Base-by-base conservation (phyloP, 371 early-diverging fungal species). In the Capniomyces stellatus region DNA sequence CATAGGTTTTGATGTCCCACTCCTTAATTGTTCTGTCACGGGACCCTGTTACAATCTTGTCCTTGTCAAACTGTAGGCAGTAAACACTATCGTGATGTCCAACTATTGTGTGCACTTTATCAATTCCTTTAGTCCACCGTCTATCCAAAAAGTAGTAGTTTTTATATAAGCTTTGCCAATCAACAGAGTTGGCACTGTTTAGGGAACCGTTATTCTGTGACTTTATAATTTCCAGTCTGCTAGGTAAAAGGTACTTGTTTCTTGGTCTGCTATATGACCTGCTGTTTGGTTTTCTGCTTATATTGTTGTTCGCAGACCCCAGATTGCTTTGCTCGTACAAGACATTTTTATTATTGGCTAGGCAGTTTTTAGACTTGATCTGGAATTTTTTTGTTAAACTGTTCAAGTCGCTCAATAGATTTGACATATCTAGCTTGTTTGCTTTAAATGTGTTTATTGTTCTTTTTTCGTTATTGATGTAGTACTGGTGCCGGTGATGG, bases 21-120 rank as follows among this genome's bases (percentile, higher is more conserved):
- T 87, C 66, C 54, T 81, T 81, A 54, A 95, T 77, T 3, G 88
- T 83, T 28, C 78, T 72, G 71, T 99, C 99, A 50, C 93, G 79
- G 12, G 92, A 92, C 10, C 97, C 96, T 0, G 89, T 87, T 18
- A 93, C 78, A 30, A 96, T 75, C 49, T 77, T 77, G 29, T 82
- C 58, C 27, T 73, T 67, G 61, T 90, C 89, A 61, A 84, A 87
- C 61, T 91, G 96, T 23, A 96, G 72, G 58, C 94, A 94, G 62
- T 98, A 91, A 2, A 98, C 87, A 51, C 89, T 79, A 58, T 95
- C 94, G 10, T 52, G 51, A 63, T 98, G 99, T 0, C 96, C 92
- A 0, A 63, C 35, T 4, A 85, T 59, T 41, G 67, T 74, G 24
- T 64, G 71, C 46, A 69, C 61, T 28, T 60, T 58, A 39, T 64